Percentiles rank a stretch among this genome's conserved stretches.
Conservation (phyloP, 257 asterid genomes). For the Solanum habrochaites region DNA sequence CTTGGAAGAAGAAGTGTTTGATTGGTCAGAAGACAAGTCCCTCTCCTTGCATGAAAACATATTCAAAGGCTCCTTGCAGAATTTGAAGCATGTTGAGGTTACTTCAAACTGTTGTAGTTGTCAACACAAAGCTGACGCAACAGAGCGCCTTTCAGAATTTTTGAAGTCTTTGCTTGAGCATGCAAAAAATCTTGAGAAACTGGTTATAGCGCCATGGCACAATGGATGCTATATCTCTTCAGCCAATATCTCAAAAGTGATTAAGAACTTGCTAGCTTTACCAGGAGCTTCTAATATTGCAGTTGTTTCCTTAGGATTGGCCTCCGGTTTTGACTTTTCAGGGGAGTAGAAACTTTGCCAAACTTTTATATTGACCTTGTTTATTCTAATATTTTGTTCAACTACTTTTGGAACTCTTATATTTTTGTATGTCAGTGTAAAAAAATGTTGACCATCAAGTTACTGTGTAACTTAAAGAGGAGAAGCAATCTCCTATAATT, state of each 20-base stretch:
- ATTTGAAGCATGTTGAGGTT: not conserved
- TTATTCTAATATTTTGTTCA: not conserved
- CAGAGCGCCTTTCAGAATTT: not conserved
- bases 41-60: not conserved
- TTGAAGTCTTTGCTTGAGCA: not conserved
- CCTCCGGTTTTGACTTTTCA: not conserved
- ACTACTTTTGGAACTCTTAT: not conserved
- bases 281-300: not conserved
- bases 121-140: not conserved
- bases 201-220: not conserved
- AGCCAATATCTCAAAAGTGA: not conserved
- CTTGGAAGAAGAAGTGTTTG: not conserved
- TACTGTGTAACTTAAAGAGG: not conserved
- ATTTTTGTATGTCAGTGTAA: not conserved
- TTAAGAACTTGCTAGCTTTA: not conserved
- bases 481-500: not conserved
- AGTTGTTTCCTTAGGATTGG: not conserved
- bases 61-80: not conserved
- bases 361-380: not conserved
- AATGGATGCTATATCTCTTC: not conserved
- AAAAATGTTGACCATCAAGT: not conserved
- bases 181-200: not conserved
- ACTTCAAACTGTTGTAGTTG: not conserved
- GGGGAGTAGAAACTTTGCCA: not conserved
- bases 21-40: not conserved